These are phyloP conservation scores for Lithocarpus polystachyus DNA, from an alignment of 306 rosid genomes.

Conservation along the genomic window DNA sequence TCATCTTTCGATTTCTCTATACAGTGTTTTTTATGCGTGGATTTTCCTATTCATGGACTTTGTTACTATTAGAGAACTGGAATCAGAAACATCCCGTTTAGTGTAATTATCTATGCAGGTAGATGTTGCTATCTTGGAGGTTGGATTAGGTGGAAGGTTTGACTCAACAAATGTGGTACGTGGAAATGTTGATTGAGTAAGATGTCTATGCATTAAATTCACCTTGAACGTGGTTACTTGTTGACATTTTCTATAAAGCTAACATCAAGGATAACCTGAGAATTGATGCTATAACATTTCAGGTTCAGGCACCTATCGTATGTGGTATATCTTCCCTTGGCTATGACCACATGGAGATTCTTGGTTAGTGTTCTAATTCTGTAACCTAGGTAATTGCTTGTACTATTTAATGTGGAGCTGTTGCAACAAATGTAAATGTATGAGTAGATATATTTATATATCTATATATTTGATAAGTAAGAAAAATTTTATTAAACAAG, in stretches of 20 bases:
- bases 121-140: constrained; percentile 92
- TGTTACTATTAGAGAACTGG: not conserved
- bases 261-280: not conserved
- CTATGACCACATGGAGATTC: constrained; percentile 98
- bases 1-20: constrained; percentile 4
- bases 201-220: not conserved
- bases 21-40: not conserved
- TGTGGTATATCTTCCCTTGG: constrained; percentile 95
- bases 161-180: constrained; percentile 94
- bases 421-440: constrained; percentile 12
- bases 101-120: constrained; percentile 37
- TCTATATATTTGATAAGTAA: not conserved
- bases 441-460: not conserved
- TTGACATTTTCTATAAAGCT: not conserved
- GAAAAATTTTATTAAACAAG: too few species aligned
- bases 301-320: constrained; percentile 75
- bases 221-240: not conserved
- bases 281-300: constrained; percentile 25
- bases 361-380: constrained; percentile 68
- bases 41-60: not conserved
- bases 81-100: not conserved
- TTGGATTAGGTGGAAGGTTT: constrained; percentile 86
- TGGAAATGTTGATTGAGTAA: not conserved
- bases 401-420: constrained; percentile 10
- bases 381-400: constrained; percentile 14